Percentiles rank a stretch among this genome's conserved stretches.
phyloP scores from a whole-genome alignment of 805 yeast genomes.

The Saccharomyces jurei region DNA sequence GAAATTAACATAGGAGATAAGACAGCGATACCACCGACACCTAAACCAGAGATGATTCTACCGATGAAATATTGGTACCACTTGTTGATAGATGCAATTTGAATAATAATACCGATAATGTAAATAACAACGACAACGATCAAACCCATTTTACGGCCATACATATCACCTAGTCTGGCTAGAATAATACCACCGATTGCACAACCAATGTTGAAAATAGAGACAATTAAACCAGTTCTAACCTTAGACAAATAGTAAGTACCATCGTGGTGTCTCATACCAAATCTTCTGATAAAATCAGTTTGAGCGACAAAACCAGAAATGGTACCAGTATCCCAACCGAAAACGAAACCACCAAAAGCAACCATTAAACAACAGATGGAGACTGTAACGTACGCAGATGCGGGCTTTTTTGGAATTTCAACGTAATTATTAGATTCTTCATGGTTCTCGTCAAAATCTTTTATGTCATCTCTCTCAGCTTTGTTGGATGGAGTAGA shows the following conservation, averaged over 20 bases:
- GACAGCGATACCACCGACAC: slow-evolving; percentile 73
- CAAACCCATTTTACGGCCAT: slow-evolving; percentile 59
- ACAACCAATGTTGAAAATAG: slow-evolving; percentile 66
- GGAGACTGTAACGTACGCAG: slow-evolving; percentile 30
- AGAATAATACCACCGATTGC: slow-evolving; percentile 62
- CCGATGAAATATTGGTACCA: slow-evolving; percentile 73
- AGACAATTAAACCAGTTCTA: slow-evolving; percentile 49
- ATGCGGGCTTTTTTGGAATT: slow-evolving; percentile 28
- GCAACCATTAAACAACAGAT: slow-evolving; percentile 29
- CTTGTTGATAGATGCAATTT: slow-evolving; percentile 43
- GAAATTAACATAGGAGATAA: slow-evolving; percentile 66
- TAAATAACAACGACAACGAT: slow-evolving; percentile 55
- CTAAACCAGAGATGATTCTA: slow-evolving; percentile 60
- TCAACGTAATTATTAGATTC: slow-evolving; percentile 3
- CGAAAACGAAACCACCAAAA: slow-evolving; percentile 39
- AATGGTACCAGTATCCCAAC: slow-evolving; percentile 78
- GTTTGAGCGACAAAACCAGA: slow-evolving; percentile 57
- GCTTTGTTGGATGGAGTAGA: slow-evolving; percentile 29
- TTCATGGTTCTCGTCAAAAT: slow-evolving; percentile 2
- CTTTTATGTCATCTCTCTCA: slow-evolving; percentile 23
- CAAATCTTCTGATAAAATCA: slow-evolving; percentile 52
- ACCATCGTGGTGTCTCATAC: slow-evolving; percentile 38
- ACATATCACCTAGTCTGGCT: slow-evolving; percentile 51
- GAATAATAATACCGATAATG: slow-evolving; percentile 59
- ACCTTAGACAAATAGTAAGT: slow-evolving; percentile 40